Conservation (phyloP, 306 rosid genomes). For the Mucuna pruriens region DNA sequence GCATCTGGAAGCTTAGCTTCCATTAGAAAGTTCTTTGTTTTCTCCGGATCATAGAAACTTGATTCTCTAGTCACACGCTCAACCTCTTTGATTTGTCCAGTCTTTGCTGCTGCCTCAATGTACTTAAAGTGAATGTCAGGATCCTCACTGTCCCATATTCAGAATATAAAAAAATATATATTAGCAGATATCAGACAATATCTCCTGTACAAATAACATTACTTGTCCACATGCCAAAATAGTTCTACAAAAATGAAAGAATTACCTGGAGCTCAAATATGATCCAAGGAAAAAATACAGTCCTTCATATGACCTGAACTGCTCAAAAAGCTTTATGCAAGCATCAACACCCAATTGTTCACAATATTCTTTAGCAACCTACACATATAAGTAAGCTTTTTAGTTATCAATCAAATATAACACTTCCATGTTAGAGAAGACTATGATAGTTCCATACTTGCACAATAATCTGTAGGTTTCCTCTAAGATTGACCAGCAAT, state of each 20-base stretch:
- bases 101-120: constrained; percentile 98
- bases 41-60: constrained; percentile 93
- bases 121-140: constrained; percentile 99
- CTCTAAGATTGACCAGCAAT: constrained; percentile 94
- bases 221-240: constrained; percentile 11
- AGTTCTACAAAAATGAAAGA: constrained; percentile 19
- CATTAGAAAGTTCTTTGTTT: constrained; percentile 95
- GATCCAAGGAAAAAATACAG: constrained; percentile 97
- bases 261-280: constrained; percentile 95
- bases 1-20: constrained; percentile 99
- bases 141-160: constrained; percentile 85
- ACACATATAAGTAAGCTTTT: constrained; percentile 43
- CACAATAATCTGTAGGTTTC: constrained; percentile 97
- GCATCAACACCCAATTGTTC: constrained; percentile 94
- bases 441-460: constrained; percentile 57
- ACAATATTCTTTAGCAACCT: constrained; percentile 98
- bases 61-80: constrained; percentile 99
- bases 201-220: constrained; percentile 17
- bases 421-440: constrained; percentile 17
- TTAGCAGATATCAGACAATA: constrained; percentile 33
- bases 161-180: constrained; percentile 28
- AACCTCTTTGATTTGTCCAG: constrained; percentile 98
- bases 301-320: constrained; percentile 97
- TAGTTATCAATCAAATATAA: constrained; percentile 16
- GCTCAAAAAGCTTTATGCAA: constrained; percentile 97